phyloP scores from a whole-genome alignment of 345 rosid genomes.

The Arabidopsis thaliana region TAIR10.1 NC_003076.8:4762001-4762500 shows the following conservation, averaged over 20 bases:
- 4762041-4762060: constrained; percentile 74
- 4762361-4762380: constrained; percentile 67
- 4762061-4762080: constrained; percentile 64
- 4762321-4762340: constrained; percentile 65
- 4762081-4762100: not conserved
- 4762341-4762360: constrained; percentile 77
- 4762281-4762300: constrained; percentile 57
- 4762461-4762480: not conserved
- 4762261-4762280: constrained; percentile 66
- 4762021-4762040: constrained; percentile 46
- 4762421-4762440: constrained; percentile 14
- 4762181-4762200: not conserved
- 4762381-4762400: constrained; percentile 48
- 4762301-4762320: constrained; percentile 80
- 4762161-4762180: not conserved
- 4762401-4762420: constrained; percentile 11
- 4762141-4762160: not conserved
- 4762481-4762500: constrained; percentile 7
- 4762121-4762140: too few species aligned
- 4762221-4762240: constrained; percentile 86
- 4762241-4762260: constrained; percentile 79
- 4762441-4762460: not conserved
- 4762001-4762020: constrained; percentile 71
- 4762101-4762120: not conserved
- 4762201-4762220: constrained; percentile 52